Evolutionary conservation across 352 stramenopile species (phyloP), one percentile per base, ranked within the genome.

Genomic region (Pythium monospermum): DNA sequence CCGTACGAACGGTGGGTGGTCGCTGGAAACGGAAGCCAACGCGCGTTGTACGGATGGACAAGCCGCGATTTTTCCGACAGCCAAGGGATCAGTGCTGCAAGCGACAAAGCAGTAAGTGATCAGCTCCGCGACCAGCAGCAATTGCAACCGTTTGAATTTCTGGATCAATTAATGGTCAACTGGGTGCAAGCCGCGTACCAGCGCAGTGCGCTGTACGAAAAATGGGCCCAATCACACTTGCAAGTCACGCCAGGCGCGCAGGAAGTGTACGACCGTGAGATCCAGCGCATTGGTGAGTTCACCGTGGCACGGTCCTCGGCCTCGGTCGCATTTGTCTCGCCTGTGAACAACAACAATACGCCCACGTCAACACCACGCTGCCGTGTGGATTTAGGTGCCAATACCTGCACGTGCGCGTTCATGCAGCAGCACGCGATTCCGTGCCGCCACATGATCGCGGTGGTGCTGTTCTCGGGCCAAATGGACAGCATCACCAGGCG

Each of bases 371-470:
- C 25, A 23, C 25, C 49, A 3, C 57, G 57, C 4, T 49, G 38
- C 35, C 59, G 71, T 11, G 67, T 83, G 3, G 74, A 85, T 37
- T 55, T 85, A 21, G 48, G 61, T 25, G 30, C 61, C 23, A 76
- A 64, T 32, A 68, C 67, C 41, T 85, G 71, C 47, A 66, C 69
- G 15, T 85, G 74, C 48, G 39, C 59, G 18, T 85, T 83, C 59
- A 81, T 83, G 52, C 58, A 74, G 33, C 71, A 85, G 47, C 67
- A 68, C 49, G 66, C 61, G 10, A 79, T 83, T 27, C 74, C 74
- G 25, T 85, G 74, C 28, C 69, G 69, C n/a, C 74, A 85, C 48
- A 40, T 85, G 43, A 74, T 85, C 39, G 71, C 74, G 2, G 74
- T 74, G 26, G 56, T 78, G 59, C 51, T 82, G 16, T 82, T 78